Evolutionary conservation across 805 yeast species (phyloP), one percentile per base, ranked within the genome.

Genomic region (Candida glaebosa): DNA sequence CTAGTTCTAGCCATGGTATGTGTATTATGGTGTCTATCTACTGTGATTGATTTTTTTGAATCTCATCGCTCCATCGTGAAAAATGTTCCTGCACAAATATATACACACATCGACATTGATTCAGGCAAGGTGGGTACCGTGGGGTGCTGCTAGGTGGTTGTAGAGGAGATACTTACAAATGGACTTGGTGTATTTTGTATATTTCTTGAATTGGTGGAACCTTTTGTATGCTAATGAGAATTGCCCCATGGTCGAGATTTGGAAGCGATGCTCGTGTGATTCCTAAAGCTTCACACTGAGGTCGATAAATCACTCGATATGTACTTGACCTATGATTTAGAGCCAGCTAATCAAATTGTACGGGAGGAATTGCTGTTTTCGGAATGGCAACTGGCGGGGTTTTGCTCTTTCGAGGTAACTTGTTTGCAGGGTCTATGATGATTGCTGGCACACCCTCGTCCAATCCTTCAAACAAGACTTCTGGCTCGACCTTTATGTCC

Each of bases 381-480:
- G 60, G 59, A 17, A 65, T 45, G 7, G 51, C 48, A 26, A 39
- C n/a, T 12, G 15, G 31, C n/a, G 15, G 31, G 6, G 15, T 5
- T 12, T 22, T 35, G 17, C 16, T 32, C 20, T 35, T n/a, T 14
- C 24, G 15, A 12, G 38, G 31, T 9, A 24, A n/a, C 31, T 10
- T 17, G 5, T 47, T 56, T 14, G 57, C 61, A 15, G 61, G 47
- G 37, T 69, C 73, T 10, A 69, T 50, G 24, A 69, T 56, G 5
- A 69, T 69, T 0, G 70, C 72, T 4, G 75, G 75, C 1, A 67
- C 64, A 2, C 67, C 71, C 36, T 61, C 60, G 16, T 56, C 52
- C 12, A 65, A 59, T 41, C 67, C 62, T 49, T 63, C 60, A 40
- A 69, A 69, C 19, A 69, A 46, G 3, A 69, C 54, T 40, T 65